Percentiles rank a stretch among this genome's conserved stretches.
phyloP scores from a whole-genome alignment of 2,329 filamentous ascomycete genomes.

The Pseudogymnoascus sp. region DNA sequence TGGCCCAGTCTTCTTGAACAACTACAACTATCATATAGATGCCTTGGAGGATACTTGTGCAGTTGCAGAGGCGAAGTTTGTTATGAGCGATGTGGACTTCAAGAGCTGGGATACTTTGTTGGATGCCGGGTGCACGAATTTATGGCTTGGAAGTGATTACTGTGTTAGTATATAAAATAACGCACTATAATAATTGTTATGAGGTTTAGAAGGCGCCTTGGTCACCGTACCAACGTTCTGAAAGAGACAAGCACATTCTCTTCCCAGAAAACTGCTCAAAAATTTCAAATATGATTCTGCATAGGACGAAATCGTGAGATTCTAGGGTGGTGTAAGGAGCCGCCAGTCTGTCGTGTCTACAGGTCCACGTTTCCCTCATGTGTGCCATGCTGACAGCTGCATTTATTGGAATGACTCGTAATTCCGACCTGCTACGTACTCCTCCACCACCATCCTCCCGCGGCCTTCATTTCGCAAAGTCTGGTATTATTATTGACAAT shows the following conservation, averaged over 20 bases:
- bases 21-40: conserved; percentile 14
- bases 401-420: neutral
- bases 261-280: neutral
- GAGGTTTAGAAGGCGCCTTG: neutral
- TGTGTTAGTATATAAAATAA: neutral
- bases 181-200: neutral
- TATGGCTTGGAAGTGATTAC: neutral
- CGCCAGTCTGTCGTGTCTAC: neutral
- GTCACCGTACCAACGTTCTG: neutral
- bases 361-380: neutral
- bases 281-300: neutral
- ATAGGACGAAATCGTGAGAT: neutral
- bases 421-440: neutral
- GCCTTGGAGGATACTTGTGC: neutral
- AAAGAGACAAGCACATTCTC: neutral
- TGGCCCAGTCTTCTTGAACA: conserved; percentile 13
- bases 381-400: neutral
- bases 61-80: neutral
- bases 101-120: neutral
- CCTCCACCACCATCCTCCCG: neutral
- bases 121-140: neutral
- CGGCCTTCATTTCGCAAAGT: neutral
- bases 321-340: neutral
- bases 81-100: neutral
- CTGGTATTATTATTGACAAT: neutral